Evolutionary conservation across 1,139 yeast species (phyloP).

Genomic region (Suhomyces taliae): DNA sequence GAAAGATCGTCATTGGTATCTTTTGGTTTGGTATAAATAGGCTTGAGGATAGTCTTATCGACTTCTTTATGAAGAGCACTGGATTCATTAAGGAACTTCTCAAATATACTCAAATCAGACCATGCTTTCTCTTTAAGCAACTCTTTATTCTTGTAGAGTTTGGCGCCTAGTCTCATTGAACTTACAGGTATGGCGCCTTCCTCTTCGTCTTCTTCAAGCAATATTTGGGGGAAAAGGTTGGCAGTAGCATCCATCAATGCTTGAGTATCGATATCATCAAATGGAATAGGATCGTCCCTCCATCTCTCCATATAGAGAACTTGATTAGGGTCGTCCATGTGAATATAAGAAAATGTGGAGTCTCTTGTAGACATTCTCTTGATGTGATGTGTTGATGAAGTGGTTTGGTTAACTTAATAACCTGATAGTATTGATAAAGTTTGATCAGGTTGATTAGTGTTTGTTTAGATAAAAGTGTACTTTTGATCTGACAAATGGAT

Average conservation of each 20-base stretch:
- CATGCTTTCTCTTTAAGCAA: conserved; percentile 34
- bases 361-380: conserved; percentile 20
- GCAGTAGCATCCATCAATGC: conserved; percentile 39
- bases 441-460: too few relatives aligned
- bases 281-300: conserved; percentile 44
- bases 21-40: conserved; percentile 21
- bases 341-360: conserved; percentile 36
- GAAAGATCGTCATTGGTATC: conserved; percentile 9
- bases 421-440: too few relatives aligned
- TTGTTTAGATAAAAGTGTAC: too few relatives aligned
- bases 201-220: conserved; percentile 42
- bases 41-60: conserved; percentile 36
- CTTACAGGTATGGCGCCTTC: conserved; percentile 41
- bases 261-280: conserved; percentile 44
- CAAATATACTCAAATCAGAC: conserved; percentile 36
- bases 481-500: too few relatives aligned
- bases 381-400: not conserved
- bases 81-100: conserved; percentile 28
- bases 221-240: conserved; percentile 35
- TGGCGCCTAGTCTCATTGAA: conserved; percentile 41
- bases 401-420: not conserved
- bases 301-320: conserved; percentile 45
- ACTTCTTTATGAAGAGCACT: conserved; percentile 17
- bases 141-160: conserved; percentile 36
- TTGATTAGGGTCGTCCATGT: conserved; percentile 41